Conservation (phyloP, 352 stramenopile genomes). For the Phytophthora citrophthora region DNA sequence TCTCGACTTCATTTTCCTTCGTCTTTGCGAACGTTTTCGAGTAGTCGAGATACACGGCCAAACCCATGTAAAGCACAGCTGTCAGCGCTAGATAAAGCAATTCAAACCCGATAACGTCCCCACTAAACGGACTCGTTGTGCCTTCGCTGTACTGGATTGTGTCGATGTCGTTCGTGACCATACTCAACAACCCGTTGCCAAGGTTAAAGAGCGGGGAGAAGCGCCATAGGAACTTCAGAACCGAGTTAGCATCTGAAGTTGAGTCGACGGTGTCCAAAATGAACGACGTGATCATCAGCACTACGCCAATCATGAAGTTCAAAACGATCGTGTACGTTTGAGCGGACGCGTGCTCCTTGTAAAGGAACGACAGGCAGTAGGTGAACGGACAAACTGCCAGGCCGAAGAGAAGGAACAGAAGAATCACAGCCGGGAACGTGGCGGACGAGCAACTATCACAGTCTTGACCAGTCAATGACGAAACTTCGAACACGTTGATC, state of each 20-base stretch:
- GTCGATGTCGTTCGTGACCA: slow-evolving; percentile 33
- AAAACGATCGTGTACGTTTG: slow-evolving; percentile 68
- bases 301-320: slow-evolving; percentile 65
- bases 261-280: slow-evolving; percentile 47
- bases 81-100: slow-evolving; percentile 53
- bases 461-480: slow-evolving; percentile 46
- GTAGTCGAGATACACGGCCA: slow-evolving; percentile 64
- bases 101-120: slow-evolving; percentile 58
- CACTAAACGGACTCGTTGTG: slow-evolving; percentile 40
- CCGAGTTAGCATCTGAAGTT: slow-evolving; percentile 47
- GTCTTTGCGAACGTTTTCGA: slow-evolving; percentile 61
- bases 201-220: slow-evolving; percentile 63
- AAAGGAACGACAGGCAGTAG: slow-evolving; percentile 68
- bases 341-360: slow-evolving; percentile 53
- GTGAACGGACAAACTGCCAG: slow-evolving; percentile 58
- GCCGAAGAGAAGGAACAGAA: slow-evolving; percentile 64
- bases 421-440: slow-evolving; percentile 50
- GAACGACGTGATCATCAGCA: slow-evolving; percentile 63
- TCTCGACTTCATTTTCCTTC: slow-evolving; percentile 42
- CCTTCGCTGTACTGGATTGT: slow-evolving; percentile 2
- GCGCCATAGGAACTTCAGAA: slow-evolving; percentile 69
- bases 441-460: slow-evolving; percentile 46
- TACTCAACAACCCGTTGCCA: slow-evolving; percentile 38
- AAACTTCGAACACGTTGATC: slow-evolving; percentile 51
- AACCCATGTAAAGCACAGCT: slow-evolving; percentile 36